Percentiles rank a stretch among this genome's conserved stretches.
These are phyloP conservation scores for Thyridium curvatum DNA, from an alignment of 2,329 filamentous ascomycete genomes.

Conservation along the genomic window DNA sequence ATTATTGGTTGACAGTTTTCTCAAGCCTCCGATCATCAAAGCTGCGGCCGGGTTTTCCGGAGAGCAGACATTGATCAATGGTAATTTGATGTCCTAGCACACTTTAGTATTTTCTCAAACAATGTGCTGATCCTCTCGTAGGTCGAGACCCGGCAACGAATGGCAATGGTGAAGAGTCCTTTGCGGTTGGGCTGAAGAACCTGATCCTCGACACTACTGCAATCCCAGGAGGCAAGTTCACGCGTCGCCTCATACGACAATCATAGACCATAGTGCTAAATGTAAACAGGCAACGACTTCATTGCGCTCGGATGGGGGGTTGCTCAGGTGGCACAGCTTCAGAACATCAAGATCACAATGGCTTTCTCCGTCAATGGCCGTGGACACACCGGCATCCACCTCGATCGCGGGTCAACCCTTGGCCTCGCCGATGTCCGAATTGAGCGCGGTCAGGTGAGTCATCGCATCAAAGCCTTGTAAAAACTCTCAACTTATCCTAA, in stretches of 20 bases:
- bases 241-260: conserved; percentile 1
- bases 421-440: conserved; percentile 32
- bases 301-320: conserved; percentile 37
- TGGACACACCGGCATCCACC: conserved; percentile 33
- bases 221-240: conserved; percentile 21
- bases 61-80: conserved; percentile 20
- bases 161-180: not conserved
- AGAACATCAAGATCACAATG: conserved; percentile 37
- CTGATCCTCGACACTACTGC: conserved; percentile 33
- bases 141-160: too few species aligned
- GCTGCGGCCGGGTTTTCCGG: conserved; percentile 27
- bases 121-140: too few species aligned
- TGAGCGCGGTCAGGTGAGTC: conserved; percentile 26
- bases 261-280: conserved; percentile 1
- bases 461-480: too few species aligned
- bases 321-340: conserved; percentile 33
- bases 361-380: conserved; percentile 22
- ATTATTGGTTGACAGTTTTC: not conserved
- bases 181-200: conserved; percentile 34
- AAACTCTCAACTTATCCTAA: too few species aligned
- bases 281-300: conserved; percentile 22
- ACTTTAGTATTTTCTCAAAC: too few species aligned
- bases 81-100: too few species aligned
- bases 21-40: conserved; percentile 33
- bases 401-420: conserved; percentile 33